phyloP scores from a whole-genome alignment of 2,329 filamentous ascomycete species.

The Neofusicoccum sp. region DNA sequence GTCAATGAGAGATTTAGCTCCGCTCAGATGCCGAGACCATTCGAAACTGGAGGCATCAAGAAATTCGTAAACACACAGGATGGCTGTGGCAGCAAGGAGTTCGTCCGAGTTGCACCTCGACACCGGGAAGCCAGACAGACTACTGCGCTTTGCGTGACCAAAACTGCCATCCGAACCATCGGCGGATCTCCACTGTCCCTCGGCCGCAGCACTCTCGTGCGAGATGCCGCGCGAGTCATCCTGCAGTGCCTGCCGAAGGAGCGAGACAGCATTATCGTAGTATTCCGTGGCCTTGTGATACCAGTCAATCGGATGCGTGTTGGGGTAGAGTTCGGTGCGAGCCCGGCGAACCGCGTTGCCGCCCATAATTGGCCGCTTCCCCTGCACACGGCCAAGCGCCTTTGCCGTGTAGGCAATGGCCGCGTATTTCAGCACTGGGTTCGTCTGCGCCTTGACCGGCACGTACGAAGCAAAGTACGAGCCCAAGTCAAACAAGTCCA shows the following conservation, averaged over 20 bases:
- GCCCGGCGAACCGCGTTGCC: conserved; percentile 52
- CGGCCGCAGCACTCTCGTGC: conserved; percentile 29
- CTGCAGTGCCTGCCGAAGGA: conserved; percentile 43
- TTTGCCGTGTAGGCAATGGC: conserved; percentile 66
- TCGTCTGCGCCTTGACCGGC: conserved; percentile 57
- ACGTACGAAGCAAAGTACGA: conserved; percentile 64
- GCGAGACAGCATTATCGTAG: conserved; percentile 60
- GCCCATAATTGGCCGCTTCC: conserved; percentile 53
- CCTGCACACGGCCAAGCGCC: conserved; percentile 59
- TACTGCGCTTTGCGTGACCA: conserved; percentile 42
- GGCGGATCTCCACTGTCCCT: conserved; percentile 21
- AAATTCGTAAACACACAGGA: conserved; percentile 69
- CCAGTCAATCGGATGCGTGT: conserved; percentile 56
- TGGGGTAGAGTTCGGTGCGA: conserved; percentile 56
- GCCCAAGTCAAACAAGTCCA: conserved; percentile 59
- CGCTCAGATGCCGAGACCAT: conserved; percentile 67
- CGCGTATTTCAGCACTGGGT: conserved; percentile 55
- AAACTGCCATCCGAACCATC: conserved; percentile 21
- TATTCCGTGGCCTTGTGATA: conserved; percentile 63
- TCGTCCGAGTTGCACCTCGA: conserved; percentile 57
- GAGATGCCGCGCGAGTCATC: conserved; percentile 32
- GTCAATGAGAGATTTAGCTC: conserved; percentile 64
- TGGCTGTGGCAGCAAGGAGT: conserved; percentile 65
- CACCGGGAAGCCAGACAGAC: conserved; percentile 43
- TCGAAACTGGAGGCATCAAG: conserved; percentile 65